Evolutionary conservation across 352 stramenopile species (phyloP).

Genomic region (Phytophthora meadii): DNA sequence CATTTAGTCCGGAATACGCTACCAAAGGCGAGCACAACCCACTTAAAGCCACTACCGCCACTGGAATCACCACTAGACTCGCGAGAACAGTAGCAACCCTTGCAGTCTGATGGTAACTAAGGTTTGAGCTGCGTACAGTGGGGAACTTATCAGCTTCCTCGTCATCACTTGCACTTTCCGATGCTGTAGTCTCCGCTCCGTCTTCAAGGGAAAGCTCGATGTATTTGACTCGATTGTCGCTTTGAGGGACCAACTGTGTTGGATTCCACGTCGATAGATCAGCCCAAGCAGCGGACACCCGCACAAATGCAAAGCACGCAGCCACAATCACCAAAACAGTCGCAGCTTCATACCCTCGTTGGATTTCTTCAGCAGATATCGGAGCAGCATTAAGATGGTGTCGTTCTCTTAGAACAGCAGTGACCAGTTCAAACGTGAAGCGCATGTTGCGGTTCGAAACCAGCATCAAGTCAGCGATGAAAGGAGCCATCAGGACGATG

Average conservation of each 20-base stretch:
- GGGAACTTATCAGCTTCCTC: background rate
- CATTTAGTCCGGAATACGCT: conserved; percentile 25
- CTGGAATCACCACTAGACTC: conserved; percentile 9
- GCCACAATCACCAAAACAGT: conserved; percentile 19
- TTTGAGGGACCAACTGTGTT: conserved; percentile 4
- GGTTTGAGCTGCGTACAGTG: background rate
- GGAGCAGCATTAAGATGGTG: conserved; percentile 44
- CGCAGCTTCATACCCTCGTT: conserved; percentile 31
- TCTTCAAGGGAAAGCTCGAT: conserved; percentile 15
- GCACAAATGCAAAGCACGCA: conserved; percentile 17
- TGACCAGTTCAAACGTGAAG: conserved; percentile 50
- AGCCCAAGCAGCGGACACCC: background rate
- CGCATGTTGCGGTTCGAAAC: conserved; percentile 42
- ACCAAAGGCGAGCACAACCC: conserved; percentile 20
- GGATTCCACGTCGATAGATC: conserved; percentile 25
- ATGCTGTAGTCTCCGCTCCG: background rate
- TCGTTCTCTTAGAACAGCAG: conserved; percentile 23
- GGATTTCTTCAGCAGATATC: conserved; percentile 37
- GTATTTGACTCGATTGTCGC: conserved; percentile 10
- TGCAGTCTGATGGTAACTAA: background rate
- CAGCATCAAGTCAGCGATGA: conserved; percentile 44
- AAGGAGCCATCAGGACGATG: conserved; percentile 26
- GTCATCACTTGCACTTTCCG: background rate
- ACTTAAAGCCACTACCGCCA: conserved; percentile 4
- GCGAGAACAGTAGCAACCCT: background rate